These are phyloP conservation scores for Mycena leptocephala DNA, from an alignment of 768 basidiomycete species.

Conservation along the genomic window DNA sequence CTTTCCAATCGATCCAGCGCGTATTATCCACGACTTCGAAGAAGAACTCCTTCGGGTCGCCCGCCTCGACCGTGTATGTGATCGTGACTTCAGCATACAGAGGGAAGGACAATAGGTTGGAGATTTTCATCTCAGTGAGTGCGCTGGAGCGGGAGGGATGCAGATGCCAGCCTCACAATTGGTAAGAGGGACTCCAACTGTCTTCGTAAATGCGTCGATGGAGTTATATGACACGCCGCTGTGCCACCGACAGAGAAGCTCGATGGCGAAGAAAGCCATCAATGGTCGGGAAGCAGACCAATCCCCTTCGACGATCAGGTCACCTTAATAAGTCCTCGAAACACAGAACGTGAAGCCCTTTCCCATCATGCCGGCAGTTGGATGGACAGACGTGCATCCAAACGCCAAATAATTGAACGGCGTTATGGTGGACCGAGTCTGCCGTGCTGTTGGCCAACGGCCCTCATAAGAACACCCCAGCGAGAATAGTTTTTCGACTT, in stretches of 20 bases:
- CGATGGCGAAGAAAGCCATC: not conserved
- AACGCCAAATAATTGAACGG: not conserved
- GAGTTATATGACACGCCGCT: not conserved
- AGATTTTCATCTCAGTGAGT: conserved; percentile 22
- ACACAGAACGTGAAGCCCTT: not conserved
- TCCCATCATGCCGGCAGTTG: too few species aligned
- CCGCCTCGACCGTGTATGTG: conserved; percentile 22
- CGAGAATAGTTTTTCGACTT: too few species aligned
- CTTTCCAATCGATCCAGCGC: not conserved
- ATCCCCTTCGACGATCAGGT: too few species aligned
- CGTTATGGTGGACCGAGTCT: not conserved
- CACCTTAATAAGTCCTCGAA: too few species aligned
- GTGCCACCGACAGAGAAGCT: not conserved
- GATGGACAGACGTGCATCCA: not conserved
- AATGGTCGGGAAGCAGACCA: too few species aligned
- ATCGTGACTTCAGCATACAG: not conserved
- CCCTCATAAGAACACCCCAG: too few species aligned
- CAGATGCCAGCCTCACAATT: too few species aligned
- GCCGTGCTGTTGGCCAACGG: not conserved
- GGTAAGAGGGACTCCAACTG: not conserved
- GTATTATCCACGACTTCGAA: conserved; percentile 22
- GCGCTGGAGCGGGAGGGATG: too few species aligned
- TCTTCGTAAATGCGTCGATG: not conserved
- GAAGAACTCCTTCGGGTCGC: conserved; percentile 27
- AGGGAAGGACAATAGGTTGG: not conserved